Percentiles rank a stretch among this genome's conserved stretches.
Evolutionary conservation across 768 basidiomycete genomes (phyloP).

Genomic region (Hygrophorus pudorinus): DNA sequence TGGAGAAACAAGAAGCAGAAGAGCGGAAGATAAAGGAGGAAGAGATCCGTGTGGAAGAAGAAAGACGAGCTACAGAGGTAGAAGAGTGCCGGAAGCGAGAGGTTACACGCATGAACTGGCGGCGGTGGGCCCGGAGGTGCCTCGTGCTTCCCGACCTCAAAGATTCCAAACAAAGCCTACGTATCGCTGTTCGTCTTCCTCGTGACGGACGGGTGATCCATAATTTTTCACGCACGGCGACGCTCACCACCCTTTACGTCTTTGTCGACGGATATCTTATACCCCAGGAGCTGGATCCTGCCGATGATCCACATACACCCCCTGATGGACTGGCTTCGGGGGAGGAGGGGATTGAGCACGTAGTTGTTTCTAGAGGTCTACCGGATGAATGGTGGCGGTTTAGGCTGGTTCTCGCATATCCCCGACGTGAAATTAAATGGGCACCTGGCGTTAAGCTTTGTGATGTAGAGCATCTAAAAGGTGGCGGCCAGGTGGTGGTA

Average conservation of each 20-base stretch:
- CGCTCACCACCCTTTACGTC: conserved; percentile 58
- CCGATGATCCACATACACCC: conserved; percentile 32
- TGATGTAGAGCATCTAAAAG: conserved; percentile 39
- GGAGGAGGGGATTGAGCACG: conserved; percentile 24
- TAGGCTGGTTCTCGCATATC: conserved; percentile 58
- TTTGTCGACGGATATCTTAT: conserved; percentile 58
- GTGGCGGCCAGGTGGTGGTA: conserved; percentile 57
- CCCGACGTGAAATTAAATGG: conserved; percentile 55
- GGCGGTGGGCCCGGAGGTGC: conserved; percentile 45
- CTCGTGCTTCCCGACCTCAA: conserved; percentile 27
- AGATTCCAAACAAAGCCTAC: conserved; percentile 20
- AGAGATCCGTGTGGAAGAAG: conserved; percentile 15
- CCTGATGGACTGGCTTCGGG: conserved; percentile 28
- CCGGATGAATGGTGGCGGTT: conserved; percentile 60
- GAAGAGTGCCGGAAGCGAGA: conserved; percentile 28
- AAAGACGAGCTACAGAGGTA: conserved; percentile 16
- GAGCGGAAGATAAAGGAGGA: conserved; percentile 12
- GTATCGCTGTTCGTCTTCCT: conserved; percentile 46
- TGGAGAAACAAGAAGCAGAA: conserved; percentile 22
- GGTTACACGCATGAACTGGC: conserved; percentile 38
- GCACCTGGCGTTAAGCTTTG: conserved; percentile 24
- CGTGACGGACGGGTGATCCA: conserved; percentile 49
- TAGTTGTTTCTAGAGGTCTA: conserved; percentile 10
- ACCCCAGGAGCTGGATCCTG: conserved; percentile 26
- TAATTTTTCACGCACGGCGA: conserved; percentile 37